Evolutionary conservation across 2,329 filamentous ascomycete genomes (phyloP), one percentile per base, ranked within the genome.

Genomic region (Diaporthe sp.): DNA sequence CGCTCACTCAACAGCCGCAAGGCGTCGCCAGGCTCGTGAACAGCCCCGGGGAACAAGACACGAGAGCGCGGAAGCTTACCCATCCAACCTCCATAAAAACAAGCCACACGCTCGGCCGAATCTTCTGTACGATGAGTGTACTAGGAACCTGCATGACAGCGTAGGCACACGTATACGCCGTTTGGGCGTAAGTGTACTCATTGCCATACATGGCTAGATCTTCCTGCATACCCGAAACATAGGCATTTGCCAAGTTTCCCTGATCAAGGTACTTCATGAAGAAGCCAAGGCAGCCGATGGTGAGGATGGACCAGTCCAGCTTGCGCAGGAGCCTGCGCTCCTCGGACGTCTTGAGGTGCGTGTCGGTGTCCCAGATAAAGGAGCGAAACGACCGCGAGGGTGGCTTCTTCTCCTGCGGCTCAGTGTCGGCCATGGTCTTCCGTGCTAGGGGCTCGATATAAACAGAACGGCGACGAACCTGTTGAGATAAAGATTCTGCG

Each of bases 61-160:
- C 15, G 4, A 39, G 10, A 39, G 10, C 15, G 8, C 12, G 15
- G 10, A 1, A 39, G 10, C 37, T 39, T 63, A 63, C 59, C 81
- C 81, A 83, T 59, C 78, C 76, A 53, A 82, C 73, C 72, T 81
- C 81, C 75, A 79, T 81, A 5, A 77, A 55, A 4, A 78, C 79
- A n/a, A 82, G 77, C 77, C 80, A 82, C 9, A 82, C 75, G 30
- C 80, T 78, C 12, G 81, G 80, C 25, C 77, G 75, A 47, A 82
- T 77, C 27, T 78, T 77, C 66, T 81, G 79, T 15, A 81, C 73
- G 51, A 81, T 79, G 22, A 82, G 74, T 13, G 79, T 82, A 66
- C 76, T 79, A 12, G 81, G 81, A 25, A 81, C 78, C 73, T 83
- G 81, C 79, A 79, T 81, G 55, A 79, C 66, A 12, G 79, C 79